These are phyloP conservation scores for Citeromyces hawaiiensis DNA, from an alignment of 1,139 yeast genomes.

Conservation along the genomic window DNA sequence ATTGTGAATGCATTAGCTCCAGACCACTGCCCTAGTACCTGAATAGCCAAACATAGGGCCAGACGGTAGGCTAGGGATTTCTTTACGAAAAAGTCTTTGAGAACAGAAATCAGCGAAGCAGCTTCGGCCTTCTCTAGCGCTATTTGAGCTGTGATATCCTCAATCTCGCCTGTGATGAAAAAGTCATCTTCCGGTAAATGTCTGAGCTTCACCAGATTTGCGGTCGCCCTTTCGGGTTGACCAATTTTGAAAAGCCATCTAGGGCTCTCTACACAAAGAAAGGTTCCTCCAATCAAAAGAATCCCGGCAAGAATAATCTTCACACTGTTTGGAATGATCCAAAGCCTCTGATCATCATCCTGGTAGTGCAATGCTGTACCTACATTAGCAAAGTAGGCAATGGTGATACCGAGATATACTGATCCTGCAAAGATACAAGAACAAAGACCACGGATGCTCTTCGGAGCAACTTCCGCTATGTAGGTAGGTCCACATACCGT, in stretches of 20 bases:
- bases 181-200: conserved; percentile 36
- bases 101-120: conserved; percentile 14
- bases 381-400: conserved; percentile 35
- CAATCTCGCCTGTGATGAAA: conserved; percentile 35
- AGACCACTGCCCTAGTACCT: conserved; percentile 46
- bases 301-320: conserved; percentile 29
- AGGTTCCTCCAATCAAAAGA: conserved; percentile 23
- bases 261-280: conserved; percentile 28
- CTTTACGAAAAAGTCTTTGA: conserved; percentile 22
- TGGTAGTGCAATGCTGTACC: conserved; percentile 23
- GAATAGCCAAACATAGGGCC: conserved; percentile 28
- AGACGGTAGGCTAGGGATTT: conserved; percentile 31
- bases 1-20: conserved; percentile 55
- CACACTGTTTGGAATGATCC: conserved; percentile 23
- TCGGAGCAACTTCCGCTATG: conserved; percentile 39
- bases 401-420: conserved; percentile 39
- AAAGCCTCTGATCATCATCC: conserved; percentile 12
- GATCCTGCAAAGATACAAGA: conserved; percentile 40
- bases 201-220: conserved; percentile 30
- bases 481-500: conserved; percentile 44
- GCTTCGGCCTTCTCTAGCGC: conserved; percentile 20
- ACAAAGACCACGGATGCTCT: conserved; percentile 36
- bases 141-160: conserved; percentile 34
- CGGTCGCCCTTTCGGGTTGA: conserved; percentile 22
- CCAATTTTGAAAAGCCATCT: conserved; percentile 30